phyloP scores from a whole-genome alignment of 441 rosid genomes.

The Mallotus japonicus region DNA sequence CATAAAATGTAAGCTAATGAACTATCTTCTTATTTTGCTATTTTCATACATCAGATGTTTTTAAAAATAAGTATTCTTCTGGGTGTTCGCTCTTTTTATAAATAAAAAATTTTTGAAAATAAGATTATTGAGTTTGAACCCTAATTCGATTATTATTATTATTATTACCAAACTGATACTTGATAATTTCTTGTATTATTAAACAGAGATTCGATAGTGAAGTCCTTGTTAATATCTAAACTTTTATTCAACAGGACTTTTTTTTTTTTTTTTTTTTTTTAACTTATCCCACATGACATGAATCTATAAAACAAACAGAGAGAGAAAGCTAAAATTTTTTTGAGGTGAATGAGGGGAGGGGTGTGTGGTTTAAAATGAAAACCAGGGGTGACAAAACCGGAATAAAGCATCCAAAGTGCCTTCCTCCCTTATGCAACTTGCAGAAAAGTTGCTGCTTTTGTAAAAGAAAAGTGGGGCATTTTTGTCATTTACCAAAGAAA shows the following conservation, averaged over 20 bases:
- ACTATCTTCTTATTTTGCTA: not conserved
- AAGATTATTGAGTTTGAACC: too few species aligned
- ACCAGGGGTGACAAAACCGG: slow-evolving; percentile 17
- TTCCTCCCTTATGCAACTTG: slow-evolving; percentile 42
- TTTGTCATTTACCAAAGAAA: slow-evolving; percentile 32
- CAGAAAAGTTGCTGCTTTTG: slow-evolving; percentile 27
- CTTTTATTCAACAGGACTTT: too few species aligned
- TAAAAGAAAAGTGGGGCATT: slow-evolving; percentile 35
- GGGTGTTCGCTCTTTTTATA: too few species aligned
- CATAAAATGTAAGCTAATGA: not conserved
- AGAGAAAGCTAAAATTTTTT: not conserved
- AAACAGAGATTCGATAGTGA: too few species aligned
- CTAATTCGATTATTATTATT: too few species aligned
- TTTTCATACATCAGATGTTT: too few species aligned
- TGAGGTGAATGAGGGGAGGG: not conserved
- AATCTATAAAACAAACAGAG: not conserved
- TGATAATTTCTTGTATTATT: too few species aligned
- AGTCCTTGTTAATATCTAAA: too few species aligned
- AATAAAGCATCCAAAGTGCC: slow-evolving; percentile 39
- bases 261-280: too few species aligned
- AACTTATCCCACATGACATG: too few species aligned
- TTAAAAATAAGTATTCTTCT: too few species aligned
- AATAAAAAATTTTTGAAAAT: not conserved
- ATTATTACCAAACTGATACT: too few species aligned
- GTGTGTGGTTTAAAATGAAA: slow-evolving; percentile 25